Percentiles rank a stretch among this genome's conserved stretches.
phyloP scores from a whole-genome alignment of 768 basidiomycete species.

The Pisolithus orientalis region DNA sequence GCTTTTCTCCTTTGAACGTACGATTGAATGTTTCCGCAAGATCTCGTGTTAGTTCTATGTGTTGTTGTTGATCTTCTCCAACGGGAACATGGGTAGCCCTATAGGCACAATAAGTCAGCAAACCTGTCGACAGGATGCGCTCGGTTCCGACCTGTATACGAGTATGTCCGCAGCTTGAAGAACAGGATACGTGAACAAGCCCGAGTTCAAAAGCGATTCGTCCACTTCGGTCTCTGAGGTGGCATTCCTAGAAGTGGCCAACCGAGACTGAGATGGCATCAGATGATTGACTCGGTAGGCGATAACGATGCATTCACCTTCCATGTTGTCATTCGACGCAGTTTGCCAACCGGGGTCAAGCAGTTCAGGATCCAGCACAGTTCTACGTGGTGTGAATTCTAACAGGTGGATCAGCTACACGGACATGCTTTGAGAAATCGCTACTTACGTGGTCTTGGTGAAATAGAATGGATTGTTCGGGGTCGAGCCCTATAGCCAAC shows the following conservation, averaged over 20 bases:
- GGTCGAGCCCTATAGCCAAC: constrained; percentile 82
- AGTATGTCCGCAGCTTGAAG: constrained; percentile 93
- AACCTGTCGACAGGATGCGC: neutral
- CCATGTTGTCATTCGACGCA: constrained; percentile 94
- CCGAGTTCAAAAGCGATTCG: constrained; percentile 76
- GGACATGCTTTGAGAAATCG: neutral
- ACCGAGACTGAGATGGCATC: constrained; percentile 48
- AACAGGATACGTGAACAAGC: constrained; percentile 88
- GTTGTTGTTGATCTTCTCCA: constrained; percentile 94
- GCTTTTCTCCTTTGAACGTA: constrained; percentile 40
- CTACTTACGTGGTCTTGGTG: constrained; percentile 79
- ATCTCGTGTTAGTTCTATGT: constrained; percentile 83
- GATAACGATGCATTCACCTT: constrained; percentile 48
- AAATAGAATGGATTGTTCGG: constrained; percentile 66
- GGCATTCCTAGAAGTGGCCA: constrained; percentile 70
- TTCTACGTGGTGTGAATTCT: constrained; percentile 84
- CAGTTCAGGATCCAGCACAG: constrained; percentile 88
- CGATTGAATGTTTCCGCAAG: constrained; percentile 80
- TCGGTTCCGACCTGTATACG: constrained; percentile 58
- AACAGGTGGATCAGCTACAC: neutral
- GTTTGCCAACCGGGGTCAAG: constrained; percentile 72
- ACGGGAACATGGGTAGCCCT: constrained; percentile 94
- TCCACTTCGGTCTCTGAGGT: constrained; percentile 71
- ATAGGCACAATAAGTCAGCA: neutral
- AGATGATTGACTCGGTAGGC: neutral